Conservation (phyloP, 495 filamentous ascomycete genomes). For the Rostrohypoxylon terebratum region DNA sequence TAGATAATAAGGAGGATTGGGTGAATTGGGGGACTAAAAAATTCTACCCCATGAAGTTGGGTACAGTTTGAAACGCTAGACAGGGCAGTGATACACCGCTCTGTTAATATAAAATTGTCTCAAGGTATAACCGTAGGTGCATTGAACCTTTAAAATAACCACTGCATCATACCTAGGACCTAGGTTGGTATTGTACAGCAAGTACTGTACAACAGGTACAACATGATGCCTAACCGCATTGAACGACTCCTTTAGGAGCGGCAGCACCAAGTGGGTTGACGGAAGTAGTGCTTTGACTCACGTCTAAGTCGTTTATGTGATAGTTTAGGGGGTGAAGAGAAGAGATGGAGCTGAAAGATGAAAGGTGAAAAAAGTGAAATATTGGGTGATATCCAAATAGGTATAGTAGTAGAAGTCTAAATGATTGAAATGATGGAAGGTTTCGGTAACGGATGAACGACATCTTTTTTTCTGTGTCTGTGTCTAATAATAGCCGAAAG, state of each 20-base stretch:
- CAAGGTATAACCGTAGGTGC: constrained; percentile 19
- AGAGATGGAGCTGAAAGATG: background rate
- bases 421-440: background rate
- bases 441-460: background rate
- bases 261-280: constrained; percentile 5
- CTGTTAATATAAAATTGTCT: constrained; percentile 40
- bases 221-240: background rate
- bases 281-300: background rate
- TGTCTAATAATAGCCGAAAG: constrained; percentile 9
- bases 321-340: background rate
- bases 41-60: constrained; percentile 35
- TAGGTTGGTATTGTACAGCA: too few relatives aligned
- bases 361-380: background rate
- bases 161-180: constrained; percentile 1
- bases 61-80: constrained; percentile 35
- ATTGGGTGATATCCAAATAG: background rate
- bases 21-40: background rate
- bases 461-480: background rate
- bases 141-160: constrained; percentile 3
- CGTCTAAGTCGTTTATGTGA: background rate
- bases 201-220: too few relatives aligned
- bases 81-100: constrained; percentile 33
- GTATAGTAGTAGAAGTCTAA: background rate
- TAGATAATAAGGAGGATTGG: too few relatives aligned
- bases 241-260: constrained; percentile 3